Evolutionary conservation across 441 rosid genomes (phyloP).

Genomic region (Capsella rubella): DNA sequence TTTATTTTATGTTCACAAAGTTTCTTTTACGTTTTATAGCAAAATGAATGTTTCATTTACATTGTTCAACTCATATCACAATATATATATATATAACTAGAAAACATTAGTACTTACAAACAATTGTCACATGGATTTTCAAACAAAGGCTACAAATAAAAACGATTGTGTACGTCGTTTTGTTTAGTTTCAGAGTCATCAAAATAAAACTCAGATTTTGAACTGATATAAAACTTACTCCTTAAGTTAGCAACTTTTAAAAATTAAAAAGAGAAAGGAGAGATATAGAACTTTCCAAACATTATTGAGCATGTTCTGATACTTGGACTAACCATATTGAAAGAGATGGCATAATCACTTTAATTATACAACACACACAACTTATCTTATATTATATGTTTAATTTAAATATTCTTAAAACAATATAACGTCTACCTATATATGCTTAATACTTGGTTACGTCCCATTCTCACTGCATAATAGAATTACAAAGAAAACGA

Average conservation of each 20-base stretch:
- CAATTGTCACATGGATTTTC: neutral
- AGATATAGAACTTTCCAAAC: conserved; percentile 32
- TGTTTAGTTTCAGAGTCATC: neutral
- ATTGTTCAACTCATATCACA: neutral
- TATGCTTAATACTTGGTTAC: neutral
- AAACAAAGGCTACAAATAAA: neutral
- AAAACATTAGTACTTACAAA: neutral
- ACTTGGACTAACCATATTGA: conserved; percentile 37
- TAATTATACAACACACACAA: conserved; percentile 30
- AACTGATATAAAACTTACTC: conserved; percentile 33
- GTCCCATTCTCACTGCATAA: neutral
- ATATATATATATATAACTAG: neutral
- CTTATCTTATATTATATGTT: conserved; percentile 25
- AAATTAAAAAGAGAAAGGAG: conserved; percentile 25
- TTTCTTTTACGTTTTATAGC: conserved; percentile 6
- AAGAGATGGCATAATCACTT: conserved; percentile 43
- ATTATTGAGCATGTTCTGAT: conserved; percentile 42
- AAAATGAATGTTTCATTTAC: neutral
- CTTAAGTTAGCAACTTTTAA: conserved; percentile 36
- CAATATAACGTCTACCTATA: neutral
- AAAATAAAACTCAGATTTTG: conserved; percentile 16
- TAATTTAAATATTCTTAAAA: neutral
- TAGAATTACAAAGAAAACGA: neutral
- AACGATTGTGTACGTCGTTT: neutral
- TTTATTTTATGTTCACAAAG: neutral